Evolutionary conservation across 805 yeast species (phyloP).

Genomic region (Candida odintsovae): DNA sequence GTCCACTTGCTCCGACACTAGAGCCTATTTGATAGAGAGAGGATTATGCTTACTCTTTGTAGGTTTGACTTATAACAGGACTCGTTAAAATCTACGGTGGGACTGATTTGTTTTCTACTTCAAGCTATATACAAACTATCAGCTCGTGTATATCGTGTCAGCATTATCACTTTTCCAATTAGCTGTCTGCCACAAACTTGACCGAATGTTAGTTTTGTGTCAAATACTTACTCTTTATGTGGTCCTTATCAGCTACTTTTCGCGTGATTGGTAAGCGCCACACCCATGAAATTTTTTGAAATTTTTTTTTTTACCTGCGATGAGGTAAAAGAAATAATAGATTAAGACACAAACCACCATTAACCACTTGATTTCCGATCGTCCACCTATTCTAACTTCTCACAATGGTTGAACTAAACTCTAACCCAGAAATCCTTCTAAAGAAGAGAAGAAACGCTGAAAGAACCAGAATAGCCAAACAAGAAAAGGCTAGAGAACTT

Average conservation of each 20-base stretch:
- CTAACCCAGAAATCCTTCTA: constrained; percentile 72
- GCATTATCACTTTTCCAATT: too few species aligned
- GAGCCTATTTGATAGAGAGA: neutral
- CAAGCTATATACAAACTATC: too few species aligned
- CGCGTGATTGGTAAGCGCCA: neutral
- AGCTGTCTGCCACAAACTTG: too few species aligned
- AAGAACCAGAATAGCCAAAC: constrained; percentile 65
- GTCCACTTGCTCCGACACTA: neutral
- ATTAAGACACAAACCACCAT: neutral
- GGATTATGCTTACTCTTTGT: neutral
- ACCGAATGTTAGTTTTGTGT: neutral
- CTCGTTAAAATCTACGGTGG: too few species aligned
- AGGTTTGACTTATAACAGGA: neutral
- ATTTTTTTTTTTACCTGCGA: neutral
- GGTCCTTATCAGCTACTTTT: neutral
- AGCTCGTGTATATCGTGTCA: too few species aligned
- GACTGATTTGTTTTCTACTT: too few species aligned
- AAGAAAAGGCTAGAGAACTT: constrained; percentile 53
- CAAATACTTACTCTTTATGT: neutral
- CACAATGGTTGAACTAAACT: constrained; percentile 38
- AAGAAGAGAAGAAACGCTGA: constrained; percentile 78
- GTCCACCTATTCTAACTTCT: neutral
- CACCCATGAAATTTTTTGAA: neutral
- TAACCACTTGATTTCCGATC: neutral
- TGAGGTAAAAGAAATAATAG: neutral